These are phyloP conservation scores for Nigrospora sphaerica DNA, from an alignment of 2,329 filamentous ascomycete genomes.

Conservation along the genomic window DNA sequence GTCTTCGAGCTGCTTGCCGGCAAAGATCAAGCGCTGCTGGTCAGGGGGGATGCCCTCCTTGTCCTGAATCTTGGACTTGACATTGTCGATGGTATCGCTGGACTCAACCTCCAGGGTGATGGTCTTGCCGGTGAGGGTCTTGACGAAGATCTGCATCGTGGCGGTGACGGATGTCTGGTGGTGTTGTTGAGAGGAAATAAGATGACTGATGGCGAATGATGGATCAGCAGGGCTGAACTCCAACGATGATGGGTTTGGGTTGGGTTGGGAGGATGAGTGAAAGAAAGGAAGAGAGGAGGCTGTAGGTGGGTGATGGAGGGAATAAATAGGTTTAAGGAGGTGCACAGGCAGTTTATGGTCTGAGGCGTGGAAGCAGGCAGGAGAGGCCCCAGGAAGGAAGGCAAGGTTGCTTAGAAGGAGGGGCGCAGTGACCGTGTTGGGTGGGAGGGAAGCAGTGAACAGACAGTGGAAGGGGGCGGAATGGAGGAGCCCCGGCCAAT, in stretches of 20 bases:
- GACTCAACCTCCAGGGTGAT: constrained; percentile 90
- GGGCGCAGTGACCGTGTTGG: background rate
- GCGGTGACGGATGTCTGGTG: constrained; percentile 28
- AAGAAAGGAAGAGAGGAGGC: constrained; percentile 13
- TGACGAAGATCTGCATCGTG: constrained; percentile 75
- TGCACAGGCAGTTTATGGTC: constrained; percentile 1
- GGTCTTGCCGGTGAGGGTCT: constrained; percentile 86
- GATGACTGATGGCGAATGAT: constrained; percentile 4
- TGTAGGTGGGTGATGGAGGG: constrained; percentile 10
- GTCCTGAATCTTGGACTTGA: constrained; percentile 89
- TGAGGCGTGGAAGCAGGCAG: constrained; percentile 18
- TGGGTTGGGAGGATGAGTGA: constrained; percentile 7
- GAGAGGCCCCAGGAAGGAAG: constrained; percentile 11
- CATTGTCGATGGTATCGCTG: constrained; percentile 87
- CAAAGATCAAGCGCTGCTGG: constrained; percentile 90
- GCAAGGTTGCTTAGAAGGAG: too few relatives aligned
- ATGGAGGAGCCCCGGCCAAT: background rate
- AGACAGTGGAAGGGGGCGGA: background rate
- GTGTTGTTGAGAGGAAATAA: constrained; percentile 8
- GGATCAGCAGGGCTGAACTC: constrained; percentile 6
- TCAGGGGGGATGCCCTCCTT: constrained; percentile 93
- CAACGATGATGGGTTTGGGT: constrained; percentile 9
- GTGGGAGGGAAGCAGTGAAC: background rate
- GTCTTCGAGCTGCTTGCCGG: constrained; percentile 89
- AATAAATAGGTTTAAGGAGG: constrained; percentile 5